Evolutionary conservation across 2,329 filamentous ascomycete species (phyloP), one percentile per base, ranked within the genome.

Genomic region (Dryadomyces quercus-mongolicae): DNA sequence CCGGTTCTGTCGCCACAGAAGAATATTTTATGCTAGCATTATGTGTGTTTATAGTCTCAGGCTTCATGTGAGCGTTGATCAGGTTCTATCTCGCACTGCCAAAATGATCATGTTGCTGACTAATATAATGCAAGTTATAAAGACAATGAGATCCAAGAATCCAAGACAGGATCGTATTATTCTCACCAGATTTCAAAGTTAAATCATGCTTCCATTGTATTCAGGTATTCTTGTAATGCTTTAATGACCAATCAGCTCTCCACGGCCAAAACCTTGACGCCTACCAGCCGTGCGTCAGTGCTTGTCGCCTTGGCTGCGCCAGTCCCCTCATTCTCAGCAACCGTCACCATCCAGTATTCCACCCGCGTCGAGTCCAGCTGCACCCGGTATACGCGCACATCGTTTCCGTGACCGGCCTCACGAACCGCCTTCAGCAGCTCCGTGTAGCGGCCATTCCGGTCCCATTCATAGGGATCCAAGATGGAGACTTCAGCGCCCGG

Each of bases 341-440:
- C 40, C 6, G 80, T 81, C 49, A 95, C 71, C 56, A 95, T 72
- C 77, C 84, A 95, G 68, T 95, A 95, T 70, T 94, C 87, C 15
- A 76, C 75, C 64, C 85, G 77, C 25, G 82, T 80, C 13, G 73
- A 72, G 47, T 78, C 81, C 13, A 53, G 45, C 51, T 75, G 71
- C 9, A 94, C 81, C 53, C 79, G 74, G 64, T 93, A 95, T 21
- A 95, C 82, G 64, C 84, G 80, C 52, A 92, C 79, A 59, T 88
- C 83, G 57, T 75, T 77, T 2, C 85, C 81, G 64, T 76, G 73
- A 21, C 76, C 77, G 15, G 77, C 82, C 65, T 80, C 72, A 59
- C 77, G 76, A 50, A 91, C 84, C 15, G 86, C 86, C 40, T 86
- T 78, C 2, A 90, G 68, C 38, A 92, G 70, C 15, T 78, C 73